Conservation (phyloP, 2,329 filamentous ascomycete species). For the Fusarium sp. region DNA sequence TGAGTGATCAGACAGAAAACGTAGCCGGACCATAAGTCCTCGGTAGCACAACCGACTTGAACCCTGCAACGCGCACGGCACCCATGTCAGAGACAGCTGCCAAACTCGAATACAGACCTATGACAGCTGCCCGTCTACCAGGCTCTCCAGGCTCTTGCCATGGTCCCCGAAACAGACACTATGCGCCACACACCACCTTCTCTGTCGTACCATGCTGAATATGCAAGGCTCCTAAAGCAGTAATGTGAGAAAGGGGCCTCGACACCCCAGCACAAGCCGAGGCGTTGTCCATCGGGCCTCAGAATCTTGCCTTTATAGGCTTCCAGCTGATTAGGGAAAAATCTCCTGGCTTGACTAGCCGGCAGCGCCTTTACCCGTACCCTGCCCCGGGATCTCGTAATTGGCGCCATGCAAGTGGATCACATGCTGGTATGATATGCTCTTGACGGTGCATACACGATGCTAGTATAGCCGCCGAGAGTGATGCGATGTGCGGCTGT, state of each 20-base stretch:
- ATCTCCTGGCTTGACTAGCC: background rate
- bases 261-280: conserved; percentile 34
- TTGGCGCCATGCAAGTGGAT: conserved; percentile 41
- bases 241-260: conserved; percentile 26
- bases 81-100: conserved; percentile 1
- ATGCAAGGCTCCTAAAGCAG: conserved; percentile 38
- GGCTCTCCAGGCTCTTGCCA: conserved; percentile 12
- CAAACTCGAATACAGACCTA: conserved; percentile 1
- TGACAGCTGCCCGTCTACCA: background rate
- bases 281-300: conserved; percentile 16
- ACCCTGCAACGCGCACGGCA: conserved; percentile 1
- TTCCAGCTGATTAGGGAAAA: background rate
- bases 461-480: conserved; percentile 1
- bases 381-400: conserved; percentile 19
- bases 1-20: background rate
- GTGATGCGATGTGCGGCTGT: conserved; percentile 3
- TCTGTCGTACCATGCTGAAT: conserved; percentile 38
- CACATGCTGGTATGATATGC: conserved; percentile 30
- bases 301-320: background rate
- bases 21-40: conserved; percentile 3
- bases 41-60: conserved; percentile 28
- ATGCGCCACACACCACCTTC: conserved; percentile 29
- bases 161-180: conserved; percentile 11
- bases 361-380: conserved; percentile 8
- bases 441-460: conserved; percentile 10